These are phyloP conservation scores for Lichina pygmaea DNA, from an alignment of 495 filamentous ascomycete genomes.

Conservation along the genomic window DNA sequence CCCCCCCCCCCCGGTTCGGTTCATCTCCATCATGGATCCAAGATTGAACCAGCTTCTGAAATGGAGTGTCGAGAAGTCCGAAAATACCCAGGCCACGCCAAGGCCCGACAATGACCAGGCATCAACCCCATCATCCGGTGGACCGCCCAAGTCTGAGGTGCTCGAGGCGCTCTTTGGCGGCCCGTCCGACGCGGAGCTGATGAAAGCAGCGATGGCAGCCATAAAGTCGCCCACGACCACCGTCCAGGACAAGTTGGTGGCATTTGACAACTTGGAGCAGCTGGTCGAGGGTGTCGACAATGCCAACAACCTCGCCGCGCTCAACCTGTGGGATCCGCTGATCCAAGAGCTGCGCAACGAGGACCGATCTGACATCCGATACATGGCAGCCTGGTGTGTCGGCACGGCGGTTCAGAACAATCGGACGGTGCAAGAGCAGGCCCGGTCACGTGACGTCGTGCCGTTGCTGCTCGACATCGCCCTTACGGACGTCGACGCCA, in stretches of 20 bases:
- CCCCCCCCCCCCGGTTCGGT: too few species aligned
- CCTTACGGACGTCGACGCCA: slow-evolving; percentile 25
- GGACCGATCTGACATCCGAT: slow-evolving; percentile 37
- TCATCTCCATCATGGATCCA: slow-evolving; percentile 17
- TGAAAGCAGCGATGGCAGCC: slow-evolving; percentile 56
- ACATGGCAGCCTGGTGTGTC: slow-evolving; percentile 74
- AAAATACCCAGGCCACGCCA: slow-evolving; percentile 6
- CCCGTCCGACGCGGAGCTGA: slow-evolving; percentile 69
- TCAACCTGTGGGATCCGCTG: slow-evolving; percentile 61
- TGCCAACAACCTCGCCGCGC: slow-evolving; percentile 61
- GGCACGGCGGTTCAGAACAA: slow-evolving; percentile 96
- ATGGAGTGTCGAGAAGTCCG: slow-evolving; percentile 76
- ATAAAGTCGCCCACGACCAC: slow-evolving; percentile 33
- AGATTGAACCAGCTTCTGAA: slow-evolving; percentile 58
- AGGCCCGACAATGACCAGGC: slow-evolving; percentile 7
- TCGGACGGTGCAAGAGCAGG: slow-evolving; percentile 47
- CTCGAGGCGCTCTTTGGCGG: slow-evolving; percentile 51
- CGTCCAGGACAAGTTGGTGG: slow-evolving; percentile 53
- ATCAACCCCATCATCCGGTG: slow-evolving; percentile 11
- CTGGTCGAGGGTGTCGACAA: slow-evolving; percentile 82
- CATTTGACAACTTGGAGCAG: slow-evolving; percentile 92
- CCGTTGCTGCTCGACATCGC: slow-evolving; percentile 39
- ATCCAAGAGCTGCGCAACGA: slow-evolving; percentile 34
- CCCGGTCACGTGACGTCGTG: slow-evolving; percentile 45
- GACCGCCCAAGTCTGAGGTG: slow-evolving; percentile 30